These are phyloP conservation scores for Tolypocladium endophyticum DNA, from an alignment of 2,329 filamentous ascomycete species.

Conservation along the genomic window DNA sequence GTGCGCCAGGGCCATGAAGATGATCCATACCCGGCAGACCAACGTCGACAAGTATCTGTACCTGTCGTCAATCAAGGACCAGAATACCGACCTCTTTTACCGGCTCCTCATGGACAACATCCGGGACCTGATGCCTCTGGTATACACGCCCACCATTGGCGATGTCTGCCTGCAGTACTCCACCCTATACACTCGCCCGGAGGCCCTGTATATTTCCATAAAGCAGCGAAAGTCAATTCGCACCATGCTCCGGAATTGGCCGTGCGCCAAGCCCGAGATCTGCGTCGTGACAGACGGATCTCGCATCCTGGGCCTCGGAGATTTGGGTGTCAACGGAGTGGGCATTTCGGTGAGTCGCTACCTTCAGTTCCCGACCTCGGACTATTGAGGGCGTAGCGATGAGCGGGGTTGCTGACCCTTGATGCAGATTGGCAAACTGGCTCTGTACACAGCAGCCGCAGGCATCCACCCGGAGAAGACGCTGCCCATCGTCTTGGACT, in stretches of 20 bases:
- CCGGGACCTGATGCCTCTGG: conserved; percentile 69
- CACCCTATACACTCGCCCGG: conserved; percentile 86
- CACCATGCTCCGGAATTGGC: conserved; percentile 89
- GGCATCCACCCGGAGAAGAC: conserved; percentile 87
- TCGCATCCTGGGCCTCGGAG: conserved; percentile 82
- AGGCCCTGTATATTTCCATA: conserved; percentile 93
- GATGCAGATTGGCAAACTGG: conserved; percentile 74
- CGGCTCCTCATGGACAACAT: conserved; percentile 68
- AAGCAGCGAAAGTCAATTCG: conserved; percentile 85
- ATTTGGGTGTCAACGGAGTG: conserved; percentile 94
- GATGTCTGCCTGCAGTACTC: conserved; percentile 96
- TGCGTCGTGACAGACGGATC: conserved; percentile 95
- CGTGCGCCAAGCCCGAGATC: conserved; percentile 79
- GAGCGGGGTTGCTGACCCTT: background rate
- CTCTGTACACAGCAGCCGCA: conserved; percentile 89
- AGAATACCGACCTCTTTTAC: conserved; percentile 76
- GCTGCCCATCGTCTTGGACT: conserved; percentile 59
- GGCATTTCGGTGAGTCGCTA: conserved; percentile 68
- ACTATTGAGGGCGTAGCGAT: background rate
- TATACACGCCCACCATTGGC: conserved; percentile 85
- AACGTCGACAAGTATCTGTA: conserved; percentile 77
- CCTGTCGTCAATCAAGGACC: conserved; percentile 62
- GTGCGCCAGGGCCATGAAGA: conserved; percentile 58
- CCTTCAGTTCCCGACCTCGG: background rate
- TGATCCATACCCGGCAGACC: conserved; percentile 60